Percentiles rank a stretch among this genome's conserved stretches.
Conservation (phyloP, 148 eudicot species). For the Vaccinium corymbosum region DNA sequence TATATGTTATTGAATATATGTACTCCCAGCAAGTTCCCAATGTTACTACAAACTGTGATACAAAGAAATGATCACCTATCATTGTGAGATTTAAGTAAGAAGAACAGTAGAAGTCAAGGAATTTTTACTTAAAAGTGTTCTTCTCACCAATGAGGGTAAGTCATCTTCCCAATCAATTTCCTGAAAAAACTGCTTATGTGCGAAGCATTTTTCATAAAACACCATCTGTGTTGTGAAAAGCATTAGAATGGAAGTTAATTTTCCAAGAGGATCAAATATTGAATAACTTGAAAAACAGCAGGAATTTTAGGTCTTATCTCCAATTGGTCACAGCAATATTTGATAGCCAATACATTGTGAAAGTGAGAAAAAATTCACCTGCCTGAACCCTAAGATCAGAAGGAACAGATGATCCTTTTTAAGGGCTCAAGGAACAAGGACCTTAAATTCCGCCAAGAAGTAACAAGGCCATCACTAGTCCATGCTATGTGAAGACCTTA, state of each 20-base stretch:
- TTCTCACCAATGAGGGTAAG: not conserved
- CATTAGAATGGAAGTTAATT: not conserved
- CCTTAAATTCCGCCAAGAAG: not conserved
- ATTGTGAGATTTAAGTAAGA: not conserved
- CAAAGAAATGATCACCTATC: not conserved
- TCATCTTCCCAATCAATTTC: not conserved
- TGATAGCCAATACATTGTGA: not conserved
- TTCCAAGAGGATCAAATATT: not conserved
- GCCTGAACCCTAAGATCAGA: not conserved
- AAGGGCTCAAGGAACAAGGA: not conserved
- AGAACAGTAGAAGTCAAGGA: not conserved
- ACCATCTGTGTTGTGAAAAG: not conserved
- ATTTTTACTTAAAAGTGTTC: not conserved
- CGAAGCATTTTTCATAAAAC: not conserved
- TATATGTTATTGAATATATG: not conserved
- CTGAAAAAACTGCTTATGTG: not conserved
- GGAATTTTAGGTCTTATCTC: not conserved
- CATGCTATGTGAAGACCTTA: too few relatives aligned
- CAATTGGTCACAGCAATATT: not conserved
- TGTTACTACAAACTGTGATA: not conserved
- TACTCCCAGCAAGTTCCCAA: not conserved
- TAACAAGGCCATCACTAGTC: not conserved
- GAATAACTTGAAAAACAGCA: not conserved
- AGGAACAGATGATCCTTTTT: not conserved
- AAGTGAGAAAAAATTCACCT: not conserved